These are phyloP conservation scores for Elongisporangium undulatum DNA, from an alignment of 352 stramenopile genomes.

Conservation along the genomic window DNA sequence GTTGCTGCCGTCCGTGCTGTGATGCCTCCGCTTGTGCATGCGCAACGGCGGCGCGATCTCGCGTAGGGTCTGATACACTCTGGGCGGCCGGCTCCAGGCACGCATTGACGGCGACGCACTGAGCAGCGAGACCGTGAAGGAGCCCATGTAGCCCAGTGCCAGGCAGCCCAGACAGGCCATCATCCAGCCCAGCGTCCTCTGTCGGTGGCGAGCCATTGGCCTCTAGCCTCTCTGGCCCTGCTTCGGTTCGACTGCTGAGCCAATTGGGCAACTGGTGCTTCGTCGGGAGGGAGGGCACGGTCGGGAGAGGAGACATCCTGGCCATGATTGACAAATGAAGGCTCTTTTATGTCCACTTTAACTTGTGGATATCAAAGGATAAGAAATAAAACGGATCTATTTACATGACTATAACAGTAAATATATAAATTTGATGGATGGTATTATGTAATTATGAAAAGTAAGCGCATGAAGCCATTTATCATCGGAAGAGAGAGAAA, in stretches of 20 bases:
- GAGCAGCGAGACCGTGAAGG: conserved; percentile 21
- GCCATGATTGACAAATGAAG: neutral
- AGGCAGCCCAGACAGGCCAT: conserved; percentile 37
- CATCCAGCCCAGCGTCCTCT: conserved; percentile 23
- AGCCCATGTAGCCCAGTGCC: conserved; percentile 24
- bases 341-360: neutral
- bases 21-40: neutral
- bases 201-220: neutral
- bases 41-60: conserved; percentile 1
- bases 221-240: too few relatives aligned
- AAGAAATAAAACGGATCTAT: neutral
- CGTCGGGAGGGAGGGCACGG: neutral
- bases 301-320: neutral
- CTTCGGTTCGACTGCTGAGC: neutral
- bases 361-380: neutral
- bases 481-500: too few relatives aligned
- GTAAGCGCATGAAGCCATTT: neutral
- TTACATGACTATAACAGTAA: neutral
- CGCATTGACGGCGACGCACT: conserved; percentile 6
- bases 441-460: too few relatives aligned
- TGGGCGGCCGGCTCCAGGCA: neutral
- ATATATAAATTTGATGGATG: too few relatives aligned
- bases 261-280: neutral
- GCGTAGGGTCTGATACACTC: conserved; percentile 7
- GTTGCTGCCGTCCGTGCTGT: neutral